Percentiles rank a stretch among this genome's conserved stretches.
These are phyloP conservation scores for Phialemonium atrogriseum DNA, from an alignment of 2,329 filamentous ascomycete species.

Conservation along the genomic window DNA sequence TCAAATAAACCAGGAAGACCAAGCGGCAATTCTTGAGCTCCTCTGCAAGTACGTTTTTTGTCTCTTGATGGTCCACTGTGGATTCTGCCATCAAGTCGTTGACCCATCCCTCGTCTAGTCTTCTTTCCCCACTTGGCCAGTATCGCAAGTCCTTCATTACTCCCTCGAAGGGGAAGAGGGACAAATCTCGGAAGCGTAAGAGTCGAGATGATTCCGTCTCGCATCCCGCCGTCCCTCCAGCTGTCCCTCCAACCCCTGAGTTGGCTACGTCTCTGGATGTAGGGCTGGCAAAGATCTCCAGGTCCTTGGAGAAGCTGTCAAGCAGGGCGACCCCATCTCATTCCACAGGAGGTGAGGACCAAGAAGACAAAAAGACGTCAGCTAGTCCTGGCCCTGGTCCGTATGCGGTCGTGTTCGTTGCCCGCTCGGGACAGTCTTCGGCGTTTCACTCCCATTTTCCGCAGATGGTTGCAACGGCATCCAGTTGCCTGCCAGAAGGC, in stretches of 20 bases:
- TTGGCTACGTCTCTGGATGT: slow-evolving; percentile 51
- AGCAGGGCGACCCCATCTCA: slow-evolving; percentile 3
- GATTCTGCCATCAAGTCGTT: not conserved
- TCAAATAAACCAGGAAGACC: slow-evolving; percentile 44
- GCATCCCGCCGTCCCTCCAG: slow-evolving; percentile 7
- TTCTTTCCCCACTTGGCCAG: slow-evolving; percentile 55
- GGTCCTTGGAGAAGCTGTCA: slow-evolving; percentile 42
- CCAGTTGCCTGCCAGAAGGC: slow-evolving; percentile 27
- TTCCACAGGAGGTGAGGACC: not conserved
- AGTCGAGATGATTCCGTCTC: slow-evolving; percentile 16
- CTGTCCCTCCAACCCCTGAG: slow-evolving; percentile 35
- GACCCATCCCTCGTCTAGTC: slow-evolving; percentile 28
- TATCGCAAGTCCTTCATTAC: slow-evolving; percentile 45
- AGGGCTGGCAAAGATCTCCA: slow-evolving; percentile 56
- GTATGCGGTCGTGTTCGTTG: slow-evolving; percentile 50
- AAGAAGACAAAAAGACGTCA: not conserved
- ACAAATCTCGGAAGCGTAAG: slow-evolving; percentile 42
- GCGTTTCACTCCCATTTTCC: slow-evolving; percentile 53
- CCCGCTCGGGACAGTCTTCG: slow-evolving; percentile 47
- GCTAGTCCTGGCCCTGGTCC: no score
- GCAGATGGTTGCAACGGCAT: slow-evolving; percentile 36
- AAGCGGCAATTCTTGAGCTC: slow-evolving; percentile 57
- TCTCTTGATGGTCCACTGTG: slow-evolving; percentile 8
- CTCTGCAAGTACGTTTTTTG: slow-evolving; percentile 60
- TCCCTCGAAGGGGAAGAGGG: slow-evolving; percentile 54